These are phyloP conservation scores for Boletellus ananiceps DNA, from an alignment of 768 basidiomycete genomes.

Conservation along the genomic window DNA sequence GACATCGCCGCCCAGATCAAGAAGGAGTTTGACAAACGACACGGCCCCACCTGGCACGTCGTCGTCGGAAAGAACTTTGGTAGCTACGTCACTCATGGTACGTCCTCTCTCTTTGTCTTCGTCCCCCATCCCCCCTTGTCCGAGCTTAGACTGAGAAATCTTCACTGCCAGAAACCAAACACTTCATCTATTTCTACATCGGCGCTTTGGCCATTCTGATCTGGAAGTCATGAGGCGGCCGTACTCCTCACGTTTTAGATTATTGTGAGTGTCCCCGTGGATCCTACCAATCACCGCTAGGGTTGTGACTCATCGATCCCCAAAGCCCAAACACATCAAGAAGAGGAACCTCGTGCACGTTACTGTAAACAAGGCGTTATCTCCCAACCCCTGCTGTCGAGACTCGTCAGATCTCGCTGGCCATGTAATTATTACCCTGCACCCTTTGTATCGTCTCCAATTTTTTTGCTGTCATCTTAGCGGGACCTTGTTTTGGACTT, in stretches of 20 bases:
- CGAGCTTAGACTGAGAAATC: background rate
- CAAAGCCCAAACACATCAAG: conserved; percentile 8
- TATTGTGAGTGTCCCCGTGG: conserved; percentile 16
- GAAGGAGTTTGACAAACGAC: conserved; percentile 92
- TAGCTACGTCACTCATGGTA: conserved; percentile 95
- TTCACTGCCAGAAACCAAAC: conserved; percentile 75
- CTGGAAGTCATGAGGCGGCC: conserved; percentile 74
- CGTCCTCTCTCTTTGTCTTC: conserved; percentile 21
- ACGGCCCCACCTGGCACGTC: conserved; percentile 96
- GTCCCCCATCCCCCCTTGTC: no score
- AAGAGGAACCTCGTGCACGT: conserved; percentile 16
- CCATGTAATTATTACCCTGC: conserved; percentile 26
- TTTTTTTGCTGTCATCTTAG: conserved; percentile 6
- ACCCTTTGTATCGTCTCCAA: conserved; percentile 10
- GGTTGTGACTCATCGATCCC: background rate
- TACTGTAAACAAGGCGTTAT: conserved; percentile 23
- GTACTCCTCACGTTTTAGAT: conserved; percentile 16
- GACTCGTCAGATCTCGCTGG: conserved; percentile 9
- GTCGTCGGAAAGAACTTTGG: conserved; percentile 99
- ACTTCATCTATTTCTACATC: conserved; percentile 99
- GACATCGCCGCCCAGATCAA: conserved; percentile 98
- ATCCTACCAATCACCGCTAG: background rate
- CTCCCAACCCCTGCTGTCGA: conserved; percentile 7
- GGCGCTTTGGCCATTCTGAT: conserved; percentile 89
- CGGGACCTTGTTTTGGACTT: background rate